A percentile compares a stretch with the other conserved stretches of the same genome.
Evolutionary conservation across 768 basidiomycete species (phyloP).

Genomic region (Kwoniella botswanensis): DNA sequence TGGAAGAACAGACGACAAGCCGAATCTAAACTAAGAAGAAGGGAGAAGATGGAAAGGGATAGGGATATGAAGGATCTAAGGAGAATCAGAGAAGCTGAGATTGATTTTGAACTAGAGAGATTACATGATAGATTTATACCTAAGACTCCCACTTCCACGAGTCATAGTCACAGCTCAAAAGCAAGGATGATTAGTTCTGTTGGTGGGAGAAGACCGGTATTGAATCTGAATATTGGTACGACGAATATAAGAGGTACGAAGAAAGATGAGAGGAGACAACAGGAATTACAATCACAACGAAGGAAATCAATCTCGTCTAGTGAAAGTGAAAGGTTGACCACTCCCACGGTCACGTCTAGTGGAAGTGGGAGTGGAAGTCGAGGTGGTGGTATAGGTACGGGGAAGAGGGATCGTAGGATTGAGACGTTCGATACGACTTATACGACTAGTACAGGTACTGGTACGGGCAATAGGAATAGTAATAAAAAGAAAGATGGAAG

Average conservation of each 20-base stretch:
- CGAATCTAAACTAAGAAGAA: not conserved
- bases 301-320: not conserved
- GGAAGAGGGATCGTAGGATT: not conserved
- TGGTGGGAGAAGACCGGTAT: not conserved
- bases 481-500: conserved; percentile 1
- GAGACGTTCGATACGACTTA: not conserved
- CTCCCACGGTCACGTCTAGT: not conserved
- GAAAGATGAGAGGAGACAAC: not conserved
- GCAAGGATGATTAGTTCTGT: too few species aligned
- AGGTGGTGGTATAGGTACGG: not conserved
- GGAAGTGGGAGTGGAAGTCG: too few species aligned
- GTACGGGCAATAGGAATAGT: not conserved
- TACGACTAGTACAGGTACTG: not conserved
- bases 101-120: not conserved
- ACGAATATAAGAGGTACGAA: not conserved
- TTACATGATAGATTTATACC: not conserved
- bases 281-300: not conserved
- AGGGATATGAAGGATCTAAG: not conserved
- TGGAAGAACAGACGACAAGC: conserved; percentile 9
- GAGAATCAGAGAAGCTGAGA: not conserved
- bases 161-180: too few species aligned
- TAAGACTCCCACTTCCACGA: not conserved
- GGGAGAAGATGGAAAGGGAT: conserved; percentile 6
- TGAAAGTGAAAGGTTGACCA: not conserved
- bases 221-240: not conserved